A percentile compares a stretch with the other conserved stretches of the same genome.
These are phyloP conservation scores for Ceratocystis albifundus DNA, from an alignment of 2,329 filamentous ascomycete genomes.

Conservation along the genomic window DNA sequence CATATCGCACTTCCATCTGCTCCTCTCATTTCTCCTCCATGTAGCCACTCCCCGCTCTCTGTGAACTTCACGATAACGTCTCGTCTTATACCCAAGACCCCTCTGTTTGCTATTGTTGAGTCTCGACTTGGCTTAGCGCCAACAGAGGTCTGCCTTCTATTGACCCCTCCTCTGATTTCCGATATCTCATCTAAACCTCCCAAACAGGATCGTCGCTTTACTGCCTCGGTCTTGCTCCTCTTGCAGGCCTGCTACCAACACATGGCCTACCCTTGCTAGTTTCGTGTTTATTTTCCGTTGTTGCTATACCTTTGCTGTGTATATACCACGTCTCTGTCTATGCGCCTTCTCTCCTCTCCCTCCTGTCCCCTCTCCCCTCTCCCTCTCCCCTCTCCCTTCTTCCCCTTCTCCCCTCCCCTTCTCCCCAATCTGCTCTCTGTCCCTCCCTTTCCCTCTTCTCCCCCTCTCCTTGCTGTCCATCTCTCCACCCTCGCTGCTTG, in stretches of 20 bases:
- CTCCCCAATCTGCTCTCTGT: background rate
- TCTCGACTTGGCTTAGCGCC: background rate
- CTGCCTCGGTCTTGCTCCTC: background rate
- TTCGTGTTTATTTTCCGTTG: background rate
- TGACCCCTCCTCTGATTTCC: background rate
- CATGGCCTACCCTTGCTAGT: constrained; percentile 5
- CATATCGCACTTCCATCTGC: too few relatives aligned
- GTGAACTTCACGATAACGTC: background rate
- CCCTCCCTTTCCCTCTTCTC: background rate
- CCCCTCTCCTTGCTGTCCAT: too few relatives aligned
- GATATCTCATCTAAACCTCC: background rate
- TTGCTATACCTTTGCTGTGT: background rate
- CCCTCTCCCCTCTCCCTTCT: background rate
- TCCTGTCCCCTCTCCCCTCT: background rate
- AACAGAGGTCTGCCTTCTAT: background rate
- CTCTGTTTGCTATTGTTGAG: background rate
- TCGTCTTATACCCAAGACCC: background rate
- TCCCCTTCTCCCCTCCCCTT: background rate
- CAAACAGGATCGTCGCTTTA: background rate
- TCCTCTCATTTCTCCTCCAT: background rate
- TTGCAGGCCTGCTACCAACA: background rate
- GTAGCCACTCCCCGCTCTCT: background rate
- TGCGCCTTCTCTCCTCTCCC: background rate
- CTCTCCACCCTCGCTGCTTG: too few relatives aligned
- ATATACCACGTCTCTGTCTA: background rate